Evolutionary conservation across 257 asterid genomes (phyloP).

Genomic region (Solanum clarkiae): DNA sequence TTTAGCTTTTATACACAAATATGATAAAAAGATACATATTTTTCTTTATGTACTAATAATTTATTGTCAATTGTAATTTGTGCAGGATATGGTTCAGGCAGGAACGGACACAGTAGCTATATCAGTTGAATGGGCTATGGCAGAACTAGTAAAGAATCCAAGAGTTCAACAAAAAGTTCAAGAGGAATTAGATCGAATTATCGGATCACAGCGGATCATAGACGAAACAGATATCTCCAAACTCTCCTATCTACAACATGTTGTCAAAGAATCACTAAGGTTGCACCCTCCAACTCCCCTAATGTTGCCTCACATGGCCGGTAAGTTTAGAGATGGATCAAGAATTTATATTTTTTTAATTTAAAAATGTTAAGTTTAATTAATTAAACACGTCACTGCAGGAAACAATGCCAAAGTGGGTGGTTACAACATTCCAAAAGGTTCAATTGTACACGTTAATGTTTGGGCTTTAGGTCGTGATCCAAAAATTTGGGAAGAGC

Average conservation of each 20-base stretch:
- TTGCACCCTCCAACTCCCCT: constrained; percentile 80
- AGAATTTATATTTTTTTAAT: too few relatives aligned
- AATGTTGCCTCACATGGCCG: constrained; percentile 62
- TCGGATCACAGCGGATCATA: constrained; percentile 46
- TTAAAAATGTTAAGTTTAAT: too few relatives aligned
- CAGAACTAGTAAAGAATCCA: constrained; percentile 67
- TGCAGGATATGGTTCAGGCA: constrained; percentile 80
- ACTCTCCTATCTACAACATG: constrained; percentile 55
- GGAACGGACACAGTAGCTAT: constrained; percentile 84
- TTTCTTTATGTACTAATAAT: neutral
- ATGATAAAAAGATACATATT: neutral
- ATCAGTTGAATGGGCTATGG: constrained; percentile 73
- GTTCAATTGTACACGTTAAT: constrained; percentile 56
- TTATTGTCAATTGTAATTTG: neutral
- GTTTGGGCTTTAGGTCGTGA: constrained; percentile 79
- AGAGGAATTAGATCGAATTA: constrained; percentile 57
- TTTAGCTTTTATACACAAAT: neutral
- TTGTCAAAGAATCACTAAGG: constrained; percentile 57
- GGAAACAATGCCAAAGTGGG: constrained; percentile 43
- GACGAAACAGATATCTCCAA: constrained; percentile 54
- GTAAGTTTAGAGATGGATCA: neutral
- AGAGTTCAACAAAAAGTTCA: constrained; percentile 72
- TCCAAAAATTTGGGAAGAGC: constrained; percentile 49
- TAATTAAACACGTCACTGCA: constrained; percentile 1
- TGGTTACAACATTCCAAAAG: constrained; percentile 69